Base-by-base conservation (phyloP, 257 asterid species). In the Plantago elongata region DNA sequence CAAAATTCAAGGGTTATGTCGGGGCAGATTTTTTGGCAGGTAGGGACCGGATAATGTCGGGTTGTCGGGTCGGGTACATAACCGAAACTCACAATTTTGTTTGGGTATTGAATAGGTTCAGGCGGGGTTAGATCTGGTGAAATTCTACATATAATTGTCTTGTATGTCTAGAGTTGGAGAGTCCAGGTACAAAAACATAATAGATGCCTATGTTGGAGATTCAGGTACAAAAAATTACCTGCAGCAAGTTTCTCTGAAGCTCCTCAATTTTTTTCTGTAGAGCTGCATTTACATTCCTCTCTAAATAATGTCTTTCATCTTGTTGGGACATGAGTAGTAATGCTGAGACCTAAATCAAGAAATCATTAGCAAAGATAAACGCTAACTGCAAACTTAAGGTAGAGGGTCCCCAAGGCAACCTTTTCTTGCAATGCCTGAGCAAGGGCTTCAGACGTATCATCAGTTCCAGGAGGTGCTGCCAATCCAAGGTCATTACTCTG, bases 401-500 rank as follows among this genome's bases (percentile, higher is more conserved):
- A 66, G 68, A 22, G 27, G 50, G 56, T 65, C 11, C 18, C 34
- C 15, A 52, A 44, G 45, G 59, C 69, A 66, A 93, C 97, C 99
- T 93, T 93, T 82, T 93, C 97, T 13, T 89, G 90, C 85, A 89
- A 74, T 13, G 95, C 99, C 84, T 74, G 77, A 67, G 94, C 79
- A 74, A 93, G 83, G 66, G 80, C 85, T 56, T 81, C 83, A 15
- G 91, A 86, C 58, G 76, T 61, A 66, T 83, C 89, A 50, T 72
- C 72, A 69, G 68, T 69, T 72, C 70, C 81, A 49, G 64, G 57
- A 55, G 74, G 62, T 30, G 77, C 65, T 56, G 71, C 74, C 64
- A 65, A 46, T 58, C 74, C 65, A 47, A 78, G 78, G 57, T 71
- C 81, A 54, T 68, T 61, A 64, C 56, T 69, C 95, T 84, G 78